These are phyloP conservation scores for Platanus orientalis DNA, from an alignment of 164 flowering plant genomes.

Conservation along the genomic window DNA sequence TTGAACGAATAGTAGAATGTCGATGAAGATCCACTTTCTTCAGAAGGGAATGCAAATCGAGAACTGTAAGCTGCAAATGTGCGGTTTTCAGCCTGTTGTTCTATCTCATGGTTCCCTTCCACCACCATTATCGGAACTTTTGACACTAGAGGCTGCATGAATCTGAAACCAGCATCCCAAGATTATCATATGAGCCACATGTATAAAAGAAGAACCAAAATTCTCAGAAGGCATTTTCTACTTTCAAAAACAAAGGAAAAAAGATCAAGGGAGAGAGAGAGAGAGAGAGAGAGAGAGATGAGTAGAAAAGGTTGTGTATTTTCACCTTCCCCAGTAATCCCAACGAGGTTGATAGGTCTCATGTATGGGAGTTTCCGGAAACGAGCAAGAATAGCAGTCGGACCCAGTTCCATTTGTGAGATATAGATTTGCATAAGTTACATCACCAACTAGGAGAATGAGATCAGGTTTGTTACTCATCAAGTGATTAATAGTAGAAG, in stretches of 20 bases:
- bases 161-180: constrained; percentile 41
- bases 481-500: constrained; percentile 67
- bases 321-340: constrained; percentile 99
- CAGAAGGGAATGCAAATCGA: constrained; percentile 82
- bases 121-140: constrained; percentile 90
- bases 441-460: constrained; percentile 75
- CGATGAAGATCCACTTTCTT: constrained; percentile 77
- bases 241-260: too few relatives aligned
- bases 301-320: too few relatives aligned
- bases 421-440: constrained; percentile 79
- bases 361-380: constrained; percentile 67
- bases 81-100: constrained; percentile 54
- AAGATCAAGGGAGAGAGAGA: too few relatives aligned
- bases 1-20: constrained; percentile 86
- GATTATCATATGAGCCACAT: neutral
- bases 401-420: constrained; percentile 89
- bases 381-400: constrained; percentile 82
- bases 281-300: too few relatives aligned
- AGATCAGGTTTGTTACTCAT: constrained; percentile 71
- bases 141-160: constrained; percentile 74
- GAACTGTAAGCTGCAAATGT: constrained; percentile 79
- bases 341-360: constrained; percentile 98
- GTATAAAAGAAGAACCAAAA: constrained; percentile 2
- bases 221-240: neutral
- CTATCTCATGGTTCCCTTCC: constrained; percentile 94